Conservation (phyloP, 495 filamentous ascomycete species). For the Aspergillus sclerotioniger region DNA sequence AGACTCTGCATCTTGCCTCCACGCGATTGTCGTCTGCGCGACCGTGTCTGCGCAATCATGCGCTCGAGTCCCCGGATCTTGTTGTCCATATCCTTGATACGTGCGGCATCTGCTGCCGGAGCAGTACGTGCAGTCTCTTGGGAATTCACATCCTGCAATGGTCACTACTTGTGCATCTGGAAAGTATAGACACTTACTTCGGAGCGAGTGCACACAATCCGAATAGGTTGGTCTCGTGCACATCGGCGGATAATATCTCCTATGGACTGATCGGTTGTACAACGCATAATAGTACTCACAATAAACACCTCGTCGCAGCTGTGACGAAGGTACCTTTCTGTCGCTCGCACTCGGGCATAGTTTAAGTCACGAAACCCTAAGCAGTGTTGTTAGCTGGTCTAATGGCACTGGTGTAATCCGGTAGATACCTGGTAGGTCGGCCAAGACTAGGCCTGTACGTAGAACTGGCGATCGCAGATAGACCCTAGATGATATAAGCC, state of each 20-base stretch:
- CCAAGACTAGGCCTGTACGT: constrained; percentile 27
- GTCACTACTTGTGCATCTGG: no score
- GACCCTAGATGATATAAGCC: constrained; percentile 26
- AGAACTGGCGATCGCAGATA: constrained; percentile 30
- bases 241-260: constrained; percentile 23
- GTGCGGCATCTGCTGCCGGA: background rate
- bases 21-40: constrained; percentile 1
- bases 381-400: background rate
- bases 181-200: no score
- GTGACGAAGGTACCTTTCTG: constrained; percentile 28
- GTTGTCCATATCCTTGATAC: constrained; percentile 8
- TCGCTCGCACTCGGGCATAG: constrained; percentile 26
- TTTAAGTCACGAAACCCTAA: constrained; percentile 33
- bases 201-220: constrained; percentile 27
- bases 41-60: constrained; percentile 1
- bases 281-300: constrained; percentile 24
- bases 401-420: background rate
- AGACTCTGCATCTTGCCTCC: constrained; percentile 9
- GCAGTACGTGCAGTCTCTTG: constrained; percentile 19
- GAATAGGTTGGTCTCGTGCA: constrained; percentile 13
- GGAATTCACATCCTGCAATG: constrained; percentile 17
- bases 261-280: constrained; percentile 21
- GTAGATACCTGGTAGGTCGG: constrained; percentile 35
- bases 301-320: constrained; percentile 33
- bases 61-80: constrained; percentile 6